Base-by-base conservation (phyloP, 148 eudicot genomes). In the Pouteria glomerata region DNA sequence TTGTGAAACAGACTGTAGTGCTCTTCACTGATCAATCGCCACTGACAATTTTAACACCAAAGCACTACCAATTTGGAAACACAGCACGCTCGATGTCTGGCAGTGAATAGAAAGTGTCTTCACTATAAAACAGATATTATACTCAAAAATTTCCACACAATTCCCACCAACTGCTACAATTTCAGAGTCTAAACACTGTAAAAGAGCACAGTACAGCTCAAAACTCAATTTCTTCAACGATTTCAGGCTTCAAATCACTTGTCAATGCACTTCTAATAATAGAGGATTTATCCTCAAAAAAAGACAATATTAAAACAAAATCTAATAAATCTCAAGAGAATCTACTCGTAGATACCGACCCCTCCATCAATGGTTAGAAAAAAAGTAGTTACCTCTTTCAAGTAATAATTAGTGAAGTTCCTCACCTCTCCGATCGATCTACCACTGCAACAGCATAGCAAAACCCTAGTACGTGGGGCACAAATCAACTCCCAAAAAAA, bases 1-100 rank as follows among this genome's bases (percentile, higher is more conserved):
- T 30, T 63, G 60, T 30, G 26, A 60, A 45, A 68, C 65, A 75
- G 37, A 52, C 73, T 75, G 27, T 66, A 35, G 61, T 72, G 56
- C 77, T 59, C 35, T 35, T 73, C 57, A 61, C 52, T 66, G 55
- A 72, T 73, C 71, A 67, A 59, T 77, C n/a, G n/a, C n/a, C 59
- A 48, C n/a, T 52, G 51, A 62, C 19, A 24, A 63, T 34, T 21
- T 39, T n/a, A n/a, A n/a, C n/a, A n/a, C n/a, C n/a, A n/a, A n/a
- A n/a, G n/a, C n/a, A n/a, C n/a, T n/a, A n/a, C 44, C 21, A 39
- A 56, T 30, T 27, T 24, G n/a, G n/a, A n/a, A n/a, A 70, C 73
- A 56, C 41, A 15, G 37, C 35, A 69, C 72, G 21, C 26, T 21
- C 0, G 24, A 23, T 35, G 12, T 35, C 31, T 57, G 37, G 35